Conservation (phyloP, 345 rosid genomes). For the Corymbia maculata region DNA sequence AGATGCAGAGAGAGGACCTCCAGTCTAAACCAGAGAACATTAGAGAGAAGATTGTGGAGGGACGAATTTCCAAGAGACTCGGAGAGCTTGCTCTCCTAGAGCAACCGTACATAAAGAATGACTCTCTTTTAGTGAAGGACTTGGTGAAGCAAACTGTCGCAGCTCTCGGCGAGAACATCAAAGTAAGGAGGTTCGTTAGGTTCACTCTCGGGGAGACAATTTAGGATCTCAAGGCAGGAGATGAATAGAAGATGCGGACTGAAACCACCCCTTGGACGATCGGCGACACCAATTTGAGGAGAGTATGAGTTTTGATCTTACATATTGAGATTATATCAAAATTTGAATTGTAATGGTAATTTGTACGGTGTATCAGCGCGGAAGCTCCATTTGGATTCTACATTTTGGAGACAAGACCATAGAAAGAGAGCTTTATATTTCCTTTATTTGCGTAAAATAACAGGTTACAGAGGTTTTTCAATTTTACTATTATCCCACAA, state of each 20-base stretch:
- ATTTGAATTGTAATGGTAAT: background rate
- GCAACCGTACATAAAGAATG: slow-evolving; percentile 73
- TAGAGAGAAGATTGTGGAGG: slow-evolving; percentile 79
- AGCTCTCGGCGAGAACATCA: slow-evolving; percentile 86
- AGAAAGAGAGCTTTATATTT: background rate
- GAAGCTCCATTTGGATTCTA: background rate
- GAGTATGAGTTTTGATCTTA: background rate
- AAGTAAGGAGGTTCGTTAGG: slow-evolving; percentile 55
- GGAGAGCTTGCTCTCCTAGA: slow-evolving; percentile 74
- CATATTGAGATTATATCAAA: background rate
- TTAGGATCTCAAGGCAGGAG: slow-evolving; percentile 9
- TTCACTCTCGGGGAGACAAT: slow-evolving; percentile 70
- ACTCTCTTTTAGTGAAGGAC: slow-evolving; percentile 66
- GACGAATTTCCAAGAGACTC: slow-evolving; percentile 77
- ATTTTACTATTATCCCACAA: background rate
- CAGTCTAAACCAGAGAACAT: slow-evolving; percentile 83
- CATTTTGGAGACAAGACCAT: background rate
- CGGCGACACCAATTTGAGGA: background rate
- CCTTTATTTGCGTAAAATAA: background rate
- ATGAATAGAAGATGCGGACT: background rate
- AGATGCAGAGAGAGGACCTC: slow-evolving; percentile 93
- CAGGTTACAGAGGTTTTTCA: background rate
- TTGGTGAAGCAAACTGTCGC: slow-evolving; percentile 76
- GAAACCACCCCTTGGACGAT: background rate
- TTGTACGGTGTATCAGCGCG: background rate